Percentiles rank a stretch among this genome's conserved stretches.
phyloP scores from a whole-genome alignment of 2,329 filamentous ascomycete genomes.

The Fusarium udum region DNA sequence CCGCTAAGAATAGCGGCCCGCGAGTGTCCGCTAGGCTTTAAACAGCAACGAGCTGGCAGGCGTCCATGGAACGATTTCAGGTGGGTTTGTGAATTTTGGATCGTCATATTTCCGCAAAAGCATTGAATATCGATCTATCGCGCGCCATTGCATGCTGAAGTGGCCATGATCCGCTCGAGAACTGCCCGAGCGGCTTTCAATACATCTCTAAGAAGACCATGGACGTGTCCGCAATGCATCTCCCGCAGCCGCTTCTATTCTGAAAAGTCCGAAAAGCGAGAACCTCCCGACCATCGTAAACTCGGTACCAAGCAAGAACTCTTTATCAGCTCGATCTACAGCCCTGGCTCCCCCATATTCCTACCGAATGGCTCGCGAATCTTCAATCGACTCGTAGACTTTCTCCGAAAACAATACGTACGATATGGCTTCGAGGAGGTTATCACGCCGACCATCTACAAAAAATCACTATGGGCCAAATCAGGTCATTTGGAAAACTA shows the following conservation, averaged over 20 bases:
- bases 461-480: slow-evolving; percentile 84
- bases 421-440: slow-evolving; percentile 89
- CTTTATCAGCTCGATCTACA: slow-evolving; percentile 81
- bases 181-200: slow-evolving; percentile 30
- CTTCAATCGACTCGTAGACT: slow-evolving; percentile 84
- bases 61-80: background rate
- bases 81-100: slow-evolving; percentile 19
- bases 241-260: slow-evolving; percentile 46
- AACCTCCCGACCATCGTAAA: slow-evolving; percentile 66
- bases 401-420: slow-evolving; percentile 84
- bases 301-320: slow-evolving; percentile 75
- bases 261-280: slow-evolving; percentile 41
- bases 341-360: slow-evolving; percentile 86
- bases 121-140: background rate
- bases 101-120: slow-evolving; percentile 12
- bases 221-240: slow-evolving; percentile 48
- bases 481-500: slow-evolving; percentile 92
- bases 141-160: slow-evolving; percentile 27
- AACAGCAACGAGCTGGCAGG: slow-evolving; percentile 38
- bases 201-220: slow-evolving; percentile 36
- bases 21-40: slow-evolving; percentile 38
- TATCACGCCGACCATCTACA: slow-evolving; percentile 90
- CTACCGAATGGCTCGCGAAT: slow-evolving; percentile 82
- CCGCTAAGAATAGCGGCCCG: slow-evolving; percentile 35
- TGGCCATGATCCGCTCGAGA: slow-evolving; percentile 46